Evolutionary conservation across 2,329 filamentous ascomycete species (phyloP).

Genomic region (Fusarium sp.): DNA sequence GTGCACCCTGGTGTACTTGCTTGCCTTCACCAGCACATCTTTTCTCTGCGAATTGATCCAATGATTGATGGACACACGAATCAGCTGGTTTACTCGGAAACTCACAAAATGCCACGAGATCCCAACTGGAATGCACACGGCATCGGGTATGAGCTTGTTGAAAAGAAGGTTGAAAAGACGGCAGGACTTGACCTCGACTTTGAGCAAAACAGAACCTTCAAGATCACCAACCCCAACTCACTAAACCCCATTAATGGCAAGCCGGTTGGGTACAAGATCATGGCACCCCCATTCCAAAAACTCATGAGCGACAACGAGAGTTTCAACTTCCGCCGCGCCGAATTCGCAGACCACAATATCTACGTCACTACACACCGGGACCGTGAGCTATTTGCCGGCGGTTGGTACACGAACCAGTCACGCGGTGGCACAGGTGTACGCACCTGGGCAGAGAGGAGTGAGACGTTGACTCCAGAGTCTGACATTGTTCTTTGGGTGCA

Average conservation of each 20-base stretch:
- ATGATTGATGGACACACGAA: slow-evolving; percentile 66
- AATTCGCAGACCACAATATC: slow-evolving; percentile 59
- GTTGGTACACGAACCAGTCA: slow-evolving; percentile 64
- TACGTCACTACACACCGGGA: slow-evolving; percentile 63
- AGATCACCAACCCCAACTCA: slow-evolving; percentile 57
- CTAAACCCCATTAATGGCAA: slow-evolving; percentile 47
- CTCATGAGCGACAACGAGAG: slow-evolving; percentile 59
- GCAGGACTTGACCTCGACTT: slow-evolving; percentile 59
- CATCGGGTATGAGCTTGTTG: slow-evolving; percentile 67
- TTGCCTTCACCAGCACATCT: slow-evolving; percentile 77
- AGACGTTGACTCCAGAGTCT: slow-evolving; percentile 71
- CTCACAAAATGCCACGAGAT: slow-evolving; percentile 51
- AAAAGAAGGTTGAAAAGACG: slow-evolving; percentile 53
- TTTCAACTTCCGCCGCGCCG: slow-evolving; percentile 54
- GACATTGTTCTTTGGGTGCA: slow-evolving; percentile 70
- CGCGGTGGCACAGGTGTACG: slow-evolving; percentile 44
- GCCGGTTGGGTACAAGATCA: slow-evolving; percentile 61
- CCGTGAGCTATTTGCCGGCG: slow-evolving; percentile 61
- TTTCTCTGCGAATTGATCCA: slow-evolving; percentile 72
- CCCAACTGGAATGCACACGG: slow-evolving; percentile 68
- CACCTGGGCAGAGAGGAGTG: slow-evolving; percentile 50
- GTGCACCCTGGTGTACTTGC: slow-evolving; percentile 73
- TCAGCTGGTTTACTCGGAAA: slow-evolving; percentile 57
- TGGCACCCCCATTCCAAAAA: slow-evolving; percentile 58
- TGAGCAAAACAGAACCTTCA: slow-evolving; percentile 60